phyloP scores from a whole-genome alignment of 768 basidiomycete species.

The Arthromyces matolae region DNA sequence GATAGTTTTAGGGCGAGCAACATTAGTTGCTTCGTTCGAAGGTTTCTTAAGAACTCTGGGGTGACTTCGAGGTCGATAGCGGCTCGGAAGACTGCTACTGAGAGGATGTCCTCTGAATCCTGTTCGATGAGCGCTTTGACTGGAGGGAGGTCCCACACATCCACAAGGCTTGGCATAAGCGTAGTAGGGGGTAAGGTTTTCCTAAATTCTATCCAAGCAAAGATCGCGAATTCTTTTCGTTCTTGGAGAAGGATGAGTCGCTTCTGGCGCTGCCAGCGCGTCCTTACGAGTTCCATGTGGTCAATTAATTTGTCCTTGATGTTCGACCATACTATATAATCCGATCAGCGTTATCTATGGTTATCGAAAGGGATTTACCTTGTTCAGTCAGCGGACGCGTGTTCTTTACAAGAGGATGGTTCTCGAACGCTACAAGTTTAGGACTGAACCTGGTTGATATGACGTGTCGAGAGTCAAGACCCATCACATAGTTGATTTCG shows the following conservation, averaged over 20 bases:
- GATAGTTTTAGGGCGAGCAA: too few species aligned
- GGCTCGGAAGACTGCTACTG: too few species aligned
- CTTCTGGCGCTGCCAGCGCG: too few species aligned
- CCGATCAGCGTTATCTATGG: not conserved
- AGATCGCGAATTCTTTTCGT: constrained; percentile 17
- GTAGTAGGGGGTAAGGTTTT: constrained; percentile 11
- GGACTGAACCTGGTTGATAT: not conserved
- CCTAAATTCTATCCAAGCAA: constrained; percentile 23
- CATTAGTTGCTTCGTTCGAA: too few species aligned
- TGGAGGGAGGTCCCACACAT: constrained; percentile 18
- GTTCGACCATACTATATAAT: constrained; percentile 23
- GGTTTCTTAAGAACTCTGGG: not conserved
- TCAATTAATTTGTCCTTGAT: constrained; percentile 28
- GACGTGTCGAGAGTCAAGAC: constrained; percentile 5
- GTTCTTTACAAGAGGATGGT: constrained; percentile 17
- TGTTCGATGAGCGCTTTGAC: constrained; percentile 16
- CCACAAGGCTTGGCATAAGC: constrained; percentile 24
- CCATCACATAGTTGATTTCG: constrained; percentile 11
- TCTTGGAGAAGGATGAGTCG: constrained; percentile 15
- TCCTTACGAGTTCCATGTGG: constrained; percentile 23
- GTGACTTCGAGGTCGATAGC: not conserved
- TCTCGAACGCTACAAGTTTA: constrained; percentile 6
- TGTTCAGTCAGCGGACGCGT: constrained; percentile 17
- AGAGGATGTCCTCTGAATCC: too few species aligned
- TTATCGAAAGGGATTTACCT: too few species aligned